Base-by-base conservation (phyloP, 2,329 filamentous ascomycete genomes). In the Colletotrichum noveboracense region DNA sequence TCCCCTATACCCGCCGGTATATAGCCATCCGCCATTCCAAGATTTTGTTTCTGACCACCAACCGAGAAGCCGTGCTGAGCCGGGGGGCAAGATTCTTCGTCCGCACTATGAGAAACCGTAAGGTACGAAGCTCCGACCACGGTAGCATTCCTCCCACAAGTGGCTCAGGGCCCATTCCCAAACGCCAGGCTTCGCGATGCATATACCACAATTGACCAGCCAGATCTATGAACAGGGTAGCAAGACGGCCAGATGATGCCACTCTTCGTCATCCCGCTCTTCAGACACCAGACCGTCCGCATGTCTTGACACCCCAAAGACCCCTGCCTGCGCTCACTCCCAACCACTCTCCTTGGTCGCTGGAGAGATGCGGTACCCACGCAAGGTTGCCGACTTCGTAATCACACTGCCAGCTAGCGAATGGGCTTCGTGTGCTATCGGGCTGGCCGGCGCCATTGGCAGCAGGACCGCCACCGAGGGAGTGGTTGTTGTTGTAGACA, bases 371-470 rank as follows among this genome's bases (percentile, higher is more conserved):
- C 36, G 95, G 95, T 34, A 95, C 94, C 95, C 95, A 97, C 78
- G 94, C 94, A 16, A 97, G 88, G 82, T 97, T 97, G 55, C 93
- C 93, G 66, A 97, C 92, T 84, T 97, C 95, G 80, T 96, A 96
- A 78, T 97, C 95, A 83, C 95, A 96, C 82, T 93, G 91, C 95
- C 95, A 97, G 81, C 91, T 93, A 7, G 94, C 94, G 5, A 94
- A 91, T 0, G 95, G 95, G 26, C 89, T 93, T 76, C 91, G 91
- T 83, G 86, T 88, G 82, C 88, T 94, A 58, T 93, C 91, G 21
- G 87, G 82, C 66, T 87, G 86, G 5, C 87, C 85, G 2, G 86
- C 84, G 43, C 90, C 90, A 77, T 91, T 91, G 52, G 87, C 80
- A 12, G 85, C 80, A 28, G 87, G 84, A 7, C 76, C 79, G 74